Evolutionary conservation across 192 early-diverging fungal genomes (phyloP), one percentile per base, ranked within the genome.

Genomic region (Coemansia sp.): DNA sequence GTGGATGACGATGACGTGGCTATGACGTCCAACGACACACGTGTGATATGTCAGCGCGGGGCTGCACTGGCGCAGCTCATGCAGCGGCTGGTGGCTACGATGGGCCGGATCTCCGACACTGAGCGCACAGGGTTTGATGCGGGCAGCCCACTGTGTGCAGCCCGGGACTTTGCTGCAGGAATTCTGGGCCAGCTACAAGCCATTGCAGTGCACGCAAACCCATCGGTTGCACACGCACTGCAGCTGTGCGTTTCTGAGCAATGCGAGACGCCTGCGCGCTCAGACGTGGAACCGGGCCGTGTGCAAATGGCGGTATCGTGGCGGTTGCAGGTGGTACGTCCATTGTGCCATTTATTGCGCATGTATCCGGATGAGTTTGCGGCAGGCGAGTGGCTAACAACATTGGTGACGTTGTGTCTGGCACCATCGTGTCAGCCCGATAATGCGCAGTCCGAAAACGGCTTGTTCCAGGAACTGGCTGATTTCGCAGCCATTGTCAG

Each of bases 331-430:
- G 64, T 58, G 2, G 49, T 70, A 1, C 71, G 63, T 39, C 71
- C 77, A 16, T 43, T 79, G 45, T 73, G 71, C 27, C 54, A 37
- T 2, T 35, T 79, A 19, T 53, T 79, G 54, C 77, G 77, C 8
- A 45, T n/a, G 56, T 70, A 56, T n/a, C 77, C 77, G 0, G 77
- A 79, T 14, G 71, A 79, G 35, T 71, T 79, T 64, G 71, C 52
- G 3, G 71, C 64, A 6, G 54, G 66, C 41, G 71, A 79, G 9
- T 79, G 77, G 77, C 77, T 79, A 9, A 69, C 60, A 23, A 71
- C 77, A 3, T 54, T 79, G 14, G 68, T 79, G 11, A 64, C 77
- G 1, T 49, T 79, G 22, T 66, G 71, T 29, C 61, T 74, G 23
- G 59, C 77, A 11, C 60, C 75, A 3, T 39, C 20, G 0, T 69